Conservation (phyloP, 2,329 filamentous ascomycete genomes). For the Aspergillus ochraceus region DNA sequence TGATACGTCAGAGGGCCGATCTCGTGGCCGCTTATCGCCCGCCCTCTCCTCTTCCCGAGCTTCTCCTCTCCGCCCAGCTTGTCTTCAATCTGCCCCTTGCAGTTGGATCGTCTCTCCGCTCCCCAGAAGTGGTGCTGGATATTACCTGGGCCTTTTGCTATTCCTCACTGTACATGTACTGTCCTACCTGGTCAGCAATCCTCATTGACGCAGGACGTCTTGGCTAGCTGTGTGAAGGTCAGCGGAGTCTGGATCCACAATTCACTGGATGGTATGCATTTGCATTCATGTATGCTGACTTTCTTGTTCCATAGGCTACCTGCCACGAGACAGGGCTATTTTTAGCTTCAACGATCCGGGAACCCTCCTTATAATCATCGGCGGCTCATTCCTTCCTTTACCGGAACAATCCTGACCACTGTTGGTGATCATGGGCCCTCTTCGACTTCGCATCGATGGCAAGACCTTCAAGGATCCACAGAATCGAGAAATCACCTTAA, state of each 20-base stretch:
- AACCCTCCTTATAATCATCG: not conserved
- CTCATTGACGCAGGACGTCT: not conserved
- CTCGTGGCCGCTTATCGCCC: slow-evolving; percentile 13
- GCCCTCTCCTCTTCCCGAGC: slow-evolving; percentile 1
- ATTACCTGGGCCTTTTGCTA: not conserved
- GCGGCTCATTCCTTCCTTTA: not conserved
- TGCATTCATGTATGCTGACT: not conserved
- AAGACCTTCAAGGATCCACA: slow-evolving; percentile 77
- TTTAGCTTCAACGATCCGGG: not conserved
- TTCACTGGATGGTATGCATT: not conserved
- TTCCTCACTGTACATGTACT: not conserved
- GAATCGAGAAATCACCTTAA: slow-evolving; percentile 81
- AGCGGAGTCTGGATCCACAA: not conserved
- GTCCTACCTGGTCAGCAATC: not conserved
- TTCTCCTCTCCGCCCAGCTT: not conserved
- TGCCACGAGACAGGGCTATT: not conserved
- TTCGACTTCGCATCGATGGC: slow-evolving; percentile 81
- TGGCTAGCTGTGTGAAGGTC: not conserved
- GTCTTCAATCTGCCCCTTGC: not conserved
- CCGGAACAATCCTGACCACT: not conserved
- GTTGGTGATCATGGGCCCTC: slow-evolving; percentile 61
- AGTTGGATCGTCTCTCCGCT: not conserved
- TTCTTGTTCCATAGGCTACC: not conserved
- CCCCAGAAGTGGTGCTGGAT: not conserved
- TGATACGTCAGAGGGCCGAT: slow-evolving; percentile 29